These are phyloP conservation scores for Aspergillus nomiae DNA, from an alignment of 2,329 filamentous ascomycete genomes.

Conservation along the genomic window DNA sequence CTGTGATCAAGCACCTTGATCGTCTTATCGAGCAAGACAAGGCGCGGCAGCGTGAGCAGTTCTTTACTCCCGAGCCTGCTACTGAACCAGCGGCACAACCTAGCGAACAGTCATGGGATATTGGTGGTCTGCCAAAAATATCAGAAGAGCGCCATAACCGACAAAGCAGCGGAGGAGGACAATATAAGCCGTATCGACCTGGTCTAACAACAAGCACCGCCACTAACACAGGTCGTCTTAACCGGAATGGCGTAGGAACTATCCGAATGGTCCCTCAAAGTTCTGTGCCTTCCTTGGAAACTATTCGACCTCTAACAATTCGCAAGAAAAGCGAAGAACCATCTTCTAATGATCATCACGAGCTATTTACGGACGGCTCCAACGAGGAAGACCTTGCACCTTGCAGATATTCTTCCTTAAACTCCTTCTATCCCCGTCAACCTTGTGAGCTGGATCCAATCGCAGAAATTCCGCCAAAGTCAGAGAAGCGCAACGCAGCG, in stretches of 20 bases:
- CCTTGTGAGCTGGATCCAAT: conserved; percentile 45
- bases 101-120: conserved; percentile 18
- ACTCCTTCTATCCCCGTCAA: conserved; percentile 29
- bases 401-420: conserved; percentile 18
- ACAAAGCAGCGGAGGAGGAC: conserved; percentile 6
- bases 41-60: conserved; percentile 7
- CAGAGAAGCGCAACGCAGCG: conserved; percentile 29
- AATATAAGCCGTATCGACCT: conserved; percentile 9
- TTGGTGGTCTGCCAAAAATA: conserved; percentile 50
- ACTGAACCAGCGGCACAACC: conserved; percentile 20
- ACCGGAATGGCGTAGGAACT: conserved; percentile 44
- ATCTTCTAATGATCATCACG: conserved; percentile 5
- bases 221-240: conserved; percentile 13
- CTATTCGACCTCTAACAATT: conserved; percentile 57
- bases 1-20: conserved; percentile 63
- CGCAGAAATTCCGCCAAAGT: conserved; percentile 41
- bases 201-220: conserved; percentile 10
- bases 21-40: conserved; percentile 53
- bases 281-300: conserved; percentile 46
- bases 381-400: conserved; percentile 16
- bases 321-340: conserved; percentile 44
- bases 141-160: conserved; percentile 48
- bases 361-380: conserved; percentile 14
- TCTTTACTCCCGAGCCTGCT: conserved; percentile 9
- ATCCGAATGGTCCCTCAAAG: conserved; percentile 61